phyloP scores from a whole-genome alignment of 2,329 filamentous ascomycete species.

The Hypoxylon sp. region DNA sequence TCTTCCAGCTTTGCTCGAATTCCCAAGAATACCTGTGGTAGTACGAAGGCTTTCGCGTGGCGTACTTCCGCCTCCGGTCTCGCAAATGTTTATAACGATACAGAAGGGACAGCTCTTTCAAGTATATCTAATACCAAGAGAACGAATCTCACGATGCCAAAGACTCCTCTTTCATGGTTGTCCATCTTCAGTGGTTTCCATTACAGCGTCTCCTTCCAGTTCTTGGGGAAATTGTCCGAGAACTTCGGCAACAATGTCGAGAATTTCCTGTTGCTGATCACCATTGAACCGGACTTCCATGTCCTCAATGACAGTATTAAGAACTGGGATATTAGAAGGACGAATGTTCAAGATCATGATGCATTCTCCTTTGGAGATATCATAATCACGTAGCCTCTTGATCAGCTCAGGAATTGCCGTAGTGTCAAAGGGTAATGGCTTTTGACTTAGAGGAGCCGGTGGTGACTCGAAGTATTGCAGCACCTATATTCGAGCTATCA shows the following conservation, averaged over 20 bases:
- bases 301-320: constrained; percentile 77
- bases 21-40: neutral
- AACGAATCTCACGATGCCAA: neutral
- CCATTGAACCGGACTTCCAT: constrained; percentile 72
- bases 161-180: neutral
- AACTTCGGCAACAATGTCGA: constrained; percentile 69
- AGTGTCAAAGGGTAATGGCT: constrained; percentile 68
- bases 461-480: constrained; percentile 71
- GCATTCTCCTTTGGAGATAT: constrained; percentile 77
- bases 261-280: constrained; percentile 71
- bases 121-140: neutral
- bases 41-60: neutral
- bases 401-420: constrained; percentile 69
- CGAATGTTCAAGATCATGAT: constrained; percentile 78
- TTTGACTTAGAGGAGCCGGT: constrained; percentile 70
- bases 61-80: neutral
- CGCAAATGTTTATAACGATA: neutral
- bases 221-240: constrained; percentile 67
- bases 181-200: constrained; percentile 55
- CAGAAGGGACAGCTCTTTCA: neutral
- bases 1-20: neutral
- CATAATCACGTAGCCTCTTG: constrained; percentile 68
- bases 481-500: constrained; percentile 61
- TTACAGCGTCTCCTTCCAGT: constrained; percentile 56
- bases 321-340: constrained; percentile 68